phyloP scores from a whole-genome alignment of 257 asterid species.

The Jasminum sambac region DNA sequence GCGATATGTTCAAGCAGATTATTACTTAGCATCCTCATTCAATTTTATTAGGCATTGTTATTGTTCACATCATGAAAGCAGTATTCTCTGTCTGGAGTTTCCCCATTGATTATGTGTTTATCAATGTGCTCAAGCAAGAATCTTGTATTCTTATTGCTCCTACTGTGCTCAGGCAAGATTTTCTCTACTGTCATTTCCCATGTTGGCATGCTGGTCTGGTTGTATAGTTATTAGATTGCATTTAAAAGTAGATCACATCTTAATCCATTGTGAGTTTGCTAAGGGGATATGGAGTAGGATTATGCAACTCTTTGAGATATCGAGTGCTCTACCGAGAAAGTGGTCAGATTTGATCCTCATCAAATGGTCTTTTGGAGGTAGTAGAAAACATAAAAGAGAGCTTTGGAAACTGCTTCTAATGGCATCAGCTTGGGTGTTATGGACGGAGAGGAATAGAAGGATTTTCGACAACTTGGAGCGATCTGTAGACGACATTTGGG shows the following conservation, averaged over 20 bases:
- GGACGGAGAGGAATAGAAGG: no score
- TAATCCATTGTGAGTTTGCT: no score
- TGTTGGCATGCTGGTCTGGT: conserved; percentile 3
- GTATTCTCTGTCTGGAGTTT: not conserved
- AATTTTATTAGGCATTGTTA: not conserved
- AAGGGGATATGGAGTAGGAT: no score
- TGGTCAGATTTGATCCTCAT: no score
- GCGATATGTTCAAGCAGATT: not conserved
- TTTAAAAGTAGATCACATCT: not conserved
- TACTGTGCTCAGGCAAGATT: conserved; percentile 8
- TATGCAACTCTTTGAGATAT: no score
- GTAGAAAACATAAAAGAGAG: no score
- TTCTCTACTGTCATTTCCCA: not conserved
- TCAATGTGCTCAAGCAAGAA: not conserved
- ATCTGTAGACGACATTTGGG: no score
- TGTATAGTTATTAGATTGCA: conserved; percentile 7
- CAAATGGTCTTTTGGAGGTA: no score
- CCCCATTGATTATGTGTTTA: not conserved
- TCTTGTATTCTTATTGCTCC: not conserved
- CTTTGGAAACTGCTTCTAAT: no score
- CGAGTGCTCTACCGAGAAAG: no score
- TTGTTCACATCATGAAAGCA: not conserved
- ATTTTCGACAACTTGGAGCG: no score
- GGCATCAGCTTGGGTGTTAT: no score
- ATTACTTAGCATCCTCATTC: not conserved